Evolutionary conservation across 371 early-diverging fungal species (phyloP).

Genomic region (Mortierella sp.): DNA sequence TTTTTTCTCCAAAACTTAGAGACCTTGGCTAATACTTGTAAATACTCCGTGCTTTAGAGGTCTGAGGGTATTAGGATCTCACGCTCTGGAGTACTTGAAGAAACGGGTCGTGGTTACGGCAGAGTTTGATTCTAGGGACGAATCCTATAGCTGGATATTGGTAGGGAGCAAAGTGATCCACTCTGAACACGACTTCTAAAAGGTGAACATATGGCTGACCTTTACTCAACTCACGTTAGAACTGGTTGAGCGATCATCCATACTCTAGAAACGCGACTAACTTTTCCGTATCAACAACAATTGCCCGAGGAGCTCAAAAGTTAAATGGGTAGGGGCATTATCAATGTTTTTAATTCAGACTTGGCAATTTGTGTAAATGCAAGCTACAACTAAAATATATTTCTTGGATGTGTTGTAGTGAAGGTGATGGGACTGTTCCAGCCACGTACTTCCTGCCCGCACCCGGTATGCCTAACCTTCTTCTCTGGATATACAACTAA

Average conservation of each 20-base stretch:
- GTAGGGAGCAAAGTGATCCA: background rate
- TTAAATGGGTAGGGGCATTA: conserved; percentile 38
- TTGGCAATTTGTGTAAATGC: too few relatives aligned
- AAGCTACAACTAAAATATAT: too few relatives aligned
- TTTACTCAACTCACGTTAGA: conserved; percentile 45
- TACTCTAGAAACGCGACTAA: conserved; percentile 63
- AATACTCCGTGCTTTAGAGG: conserved; percentile 54
- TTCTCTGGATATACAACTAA: background rate
- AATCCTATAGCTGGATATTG: conserved; percentile 62
- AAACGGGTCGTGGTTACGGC: conserved; percentile 66
- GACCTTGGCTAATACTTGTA: background rate
- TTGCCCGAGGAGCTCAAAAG: conserved; percentile 59
- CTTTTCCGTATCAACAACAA: conserved; percentile 69
- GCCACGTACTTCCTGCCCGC: conserved; percentile 73
- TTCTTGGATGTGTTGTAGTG: conserved; percentile 29
- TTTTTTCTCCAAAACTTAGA: background rate
- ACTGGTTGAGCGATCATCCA: conserved; percentile 72
- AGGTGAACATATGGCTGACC: too few relatives aligned
- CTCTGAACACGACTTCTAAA: background rate
- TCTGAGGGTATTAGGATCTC: conserved; percentile 59
- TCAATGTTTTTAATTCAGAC: too few relatives aligned
- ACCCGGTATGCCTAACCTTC: conserved; percentile 53
- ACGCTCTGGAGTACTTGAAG: conserved; percentile 61
- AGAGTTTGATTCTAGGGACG: conserved; percentile 73
- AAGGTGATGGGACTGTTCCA: conserved; percentile 59